Evolutionary conservation across 202 grass and related monocot genomes (phyloP), one percentile per base, ranked within the genome.

Genomic region (Carex sylvatica): DNA sequence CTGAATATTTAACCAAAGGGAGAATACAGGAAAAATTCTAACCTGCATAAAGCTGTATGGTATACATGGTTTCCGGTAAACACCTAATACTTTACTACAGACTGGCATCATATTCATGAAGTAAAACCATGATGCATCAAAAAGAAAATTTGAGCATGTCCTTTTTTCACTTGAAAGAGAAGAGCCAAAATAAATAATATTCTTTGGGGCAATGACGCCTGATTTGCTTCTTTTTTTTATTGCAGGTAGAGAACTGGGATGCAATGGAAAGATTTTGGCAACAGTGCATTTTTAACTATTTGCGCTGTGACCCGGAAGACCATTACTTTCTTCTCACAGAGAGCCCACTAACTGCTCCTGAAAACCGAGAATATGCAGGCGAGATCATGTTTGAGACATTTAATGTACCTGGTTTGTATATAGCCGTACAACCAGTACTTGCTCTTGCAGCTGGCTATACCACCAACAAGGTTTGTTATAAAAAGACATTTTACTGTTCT

Each of bases 371-470:
- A 77, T 99, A 95, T 78, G 88, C 92, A 0, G 96, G 93, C 55
- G 96, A 99, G 83, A 99, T 99, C 84, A 99, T 99, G 96, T 99
- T 99, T 65, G 96, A 99, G 77, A 99, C 96, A 8, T 99, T 99
- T 81, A 99, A 99, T 85, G 79, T 99, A 80, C 96, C 96, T 12
- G 96, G 96, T 5, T 79, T 99, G 19, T 99, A 99, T 83, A 93
- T 99, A 23, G 96, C 88, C 5, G 91, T 93, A n/a, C 96, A 99
- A 49, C 96, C 96, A 6, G 96, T 99, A 51, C 91, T 95, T 63
- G 96, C 96, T 3, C 93, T 99, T 12, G 96, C 96, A 5, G 92
- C 96, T 70, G 96, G 96, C 61, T 99, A 99, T 85, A 99, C 96
- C 60, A 93, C 92, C 58, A 88, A 93, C 15, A 99, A 93, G 96